Evolutionary conservation across 2,329 filamentous ascomycete genomes (phyloP).

Genomic region (Ilyonectria robusta): DNA sequence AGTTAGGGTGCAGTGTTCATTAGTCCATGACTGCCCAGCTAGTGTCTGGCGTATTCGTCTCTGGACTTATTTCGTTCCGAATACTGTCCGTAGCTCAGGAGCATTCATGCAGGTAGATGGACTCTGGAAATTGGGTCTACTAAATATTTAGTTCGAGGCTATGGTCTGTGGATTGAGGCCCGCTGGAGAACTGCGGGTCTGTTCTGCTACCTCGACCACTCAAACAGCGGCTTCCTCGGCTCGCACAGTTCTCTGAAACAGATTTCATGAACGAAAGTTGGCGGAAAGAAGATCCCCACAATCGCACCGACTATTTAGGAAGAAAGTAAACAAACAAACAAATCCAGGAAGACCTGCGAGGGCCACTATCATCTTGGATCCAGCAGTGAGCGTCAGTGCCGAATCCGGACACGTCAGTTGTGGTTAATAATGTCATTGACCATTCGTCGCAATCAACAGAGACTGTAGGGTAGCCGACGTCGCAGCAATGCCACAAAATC

Average conservation of each 20-base stretch:
- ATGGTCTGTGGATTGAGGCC: background rate
- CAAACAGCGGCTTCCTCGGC: background rate
- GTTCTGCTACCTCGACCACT: background rate
- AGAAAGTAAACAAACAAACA: background rate
- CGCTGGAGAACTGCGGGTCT: slow-evolving; percentile 6
- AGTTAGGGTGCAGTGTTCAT: background rate
- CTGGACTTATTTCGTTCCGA: background rate
- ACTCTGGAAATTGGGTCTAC: background rate
- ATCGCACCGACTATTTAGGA: background rate
- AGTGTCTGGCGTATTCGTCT: background rate
- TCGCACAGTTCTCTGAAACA: background rate
- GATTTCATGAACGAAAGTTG: background rate
- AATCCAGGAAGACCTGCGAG: background rate
- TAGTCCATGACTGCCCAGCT: background rate
- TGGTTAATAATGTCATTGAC: background rate
- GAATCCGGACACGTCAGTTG: background rate
- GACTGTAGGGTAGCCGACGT: slow-evolving; percentile 1
- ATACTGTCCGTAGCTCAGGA: background rate
- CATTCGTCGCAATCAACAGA: background rate
- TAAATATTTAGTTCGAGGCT: background rate
- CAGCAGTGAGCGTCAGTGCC: background rate
- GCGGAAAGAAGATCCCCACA: background rate
- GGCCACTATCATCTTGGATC: background rate
- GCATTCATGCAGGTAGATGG: background rate
- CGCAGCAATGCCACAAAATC: background rate